Percentiles rank a stretch among this genome's conserved stretches.
phyloP scores from a whole-genome alignment of 73 alveolate genomes.

The Paramecium octaurelia region DNA sequence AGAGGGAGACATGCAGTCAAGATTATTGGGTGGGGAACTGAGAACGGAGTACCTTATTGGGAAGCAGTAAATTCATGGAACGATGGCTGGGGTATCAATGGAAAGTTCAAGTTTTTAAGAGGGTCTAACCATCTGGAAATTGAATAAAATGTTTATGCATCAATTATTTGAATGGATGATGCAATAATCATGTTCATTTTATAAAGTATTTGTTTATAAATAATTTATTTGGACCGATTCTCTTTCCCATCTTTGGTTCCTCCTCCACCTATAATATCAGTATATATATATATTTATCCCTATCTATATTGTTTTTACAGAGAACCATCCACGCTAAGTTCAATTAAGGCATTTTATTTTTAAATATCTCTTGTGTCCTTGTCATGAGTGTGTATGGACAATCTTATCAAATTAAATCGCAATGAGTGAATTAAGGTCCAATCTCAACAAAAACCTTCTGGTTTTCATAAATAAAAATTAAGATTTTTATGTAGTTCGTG shows the following conservation, averaged over 20 bases:
- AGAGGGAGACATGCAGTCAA: constrained; percentile 90
- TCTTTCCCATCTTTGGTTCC: no score
- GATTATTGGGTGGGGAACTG: constrained; percentile 83
- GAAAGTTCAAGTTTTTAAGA: constrained; percentile 68
- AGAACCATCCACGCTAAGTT: no score
- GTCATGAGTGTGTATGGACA: no score
- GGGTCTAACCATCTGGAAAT: constrained; percentile 73
- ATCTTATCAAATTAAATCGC: no score
- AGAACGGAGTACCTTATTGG: constrained; percentile 83
- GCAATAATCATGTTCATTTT: not conserved
- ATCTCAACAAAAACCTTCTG: no score
- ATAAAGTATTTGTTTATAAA: no score
- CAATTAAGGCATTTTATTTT: no score
- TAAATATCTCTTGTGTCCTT: not conserved
- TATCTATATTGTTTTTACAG: no score
- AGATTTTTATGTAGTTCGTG: not conserved
- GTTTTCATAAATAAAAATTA: not conserved
- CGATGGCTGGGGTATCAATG: constrained; percentile 81
- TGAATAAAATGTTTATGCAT: constrained; percentile 18
- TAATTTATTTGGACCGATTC: no score
- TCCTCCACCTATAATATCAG: no score
- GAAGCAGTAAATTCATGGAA: constrained; percentile 86
- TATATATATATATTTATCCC: no score
- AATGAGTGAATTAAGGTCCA: no score
- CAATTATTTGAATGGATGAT: not conserved